These are phyloP conservation scores for Chenopodium berlandieri DNA, from an alignment of 148 eudicot species.

Conservation along the genomic window DNA sequence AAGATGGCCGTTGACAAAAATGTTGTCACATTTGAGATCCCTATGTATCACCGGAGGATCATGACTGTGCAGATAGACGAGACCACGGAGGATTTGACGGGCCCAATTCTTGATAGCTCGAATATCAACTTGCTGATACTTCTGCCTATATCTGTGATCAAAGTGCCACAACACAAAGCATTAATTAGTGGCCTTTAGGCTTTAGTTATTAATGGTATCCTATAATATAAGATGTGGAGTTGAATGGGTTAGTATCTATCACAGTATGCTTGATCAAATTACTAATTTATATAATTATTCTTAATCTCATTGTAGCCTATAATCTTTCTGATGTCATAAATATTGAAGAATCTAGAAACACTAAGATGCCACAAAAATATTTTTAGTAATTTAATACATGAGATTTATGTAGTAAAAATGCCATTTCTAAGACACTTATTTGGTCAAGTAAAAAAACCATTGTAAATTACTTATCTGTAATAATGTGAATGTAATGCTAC, in stretches of 20 bases:
- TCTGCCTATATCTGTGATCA: conserved; percentile 65
- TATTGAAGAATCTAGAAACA: background rate
- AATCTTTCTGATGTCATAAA: background rate
- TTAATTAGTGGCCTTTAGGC: background rate
- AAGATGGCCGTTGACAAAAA: conserved; percentile 87
- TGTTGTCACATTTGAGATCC: conserved; percentile 90
- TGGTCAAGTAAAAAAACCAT: background rate
- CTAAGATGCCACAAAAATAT: background rate
- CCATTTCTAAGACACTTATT: background rate
- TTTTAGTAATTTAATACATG: background rate
- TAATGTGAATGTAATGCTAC: background rate
- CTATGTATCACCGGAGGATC: conserved; percentile 90
- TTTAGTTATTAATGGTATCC: background rate
- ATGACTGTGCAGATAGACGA: conserved; percentile 68
- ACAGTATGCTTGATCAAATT: background rate
- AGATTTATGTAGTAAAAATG: background rate
- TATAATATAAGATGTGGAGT: background rate
- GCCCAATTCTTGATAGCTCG: conserved; percentile 83
- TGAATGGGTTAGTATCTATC: background rate
- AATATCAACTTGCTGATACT: conserved; percentile 54
- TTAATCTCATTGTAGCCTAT: background rate
- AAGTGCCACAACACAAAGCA: background rate
- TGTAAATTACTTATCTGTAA: background rate
- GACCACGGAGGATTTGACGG: conserved; percentile 74
- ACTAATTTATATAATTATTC: background rate